Evolutionary conservation across 2,329 filamentous ascomycete species (phyloP).

Genomic region (Sporothrix dimorphospora): DNA sequence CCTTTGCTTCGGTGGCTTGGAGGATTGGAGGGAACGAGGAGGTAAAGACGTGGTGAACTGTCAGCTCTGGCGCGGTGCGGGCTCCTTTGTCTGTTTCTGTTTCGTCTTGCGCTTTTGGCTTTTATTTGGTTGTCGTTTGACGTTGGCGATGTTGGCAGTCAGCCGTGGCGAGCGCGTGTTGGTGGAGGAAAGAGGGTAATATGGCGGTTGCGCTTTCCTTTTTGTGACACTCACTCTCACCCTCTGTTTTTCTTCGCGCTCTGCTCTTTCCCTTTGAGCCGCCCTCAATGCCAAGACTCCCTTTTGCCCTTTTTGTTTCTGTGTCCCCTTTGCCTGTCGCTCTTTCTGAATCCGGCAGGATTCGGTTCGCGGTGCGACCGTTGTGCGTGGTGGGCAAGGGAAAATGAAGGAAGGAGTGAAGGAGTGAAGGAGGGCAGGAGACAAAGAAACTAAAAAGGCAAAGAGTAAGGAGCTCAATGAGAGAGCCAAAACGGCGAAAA

Average conservation of each 20-base stretch:
- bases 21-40: neutral
- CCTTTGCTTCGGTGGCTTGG: neutral
- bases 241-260: conserved; percentile 8
- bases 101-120: neutral
- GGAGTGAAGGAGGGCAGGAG: neutral
- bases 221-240: conserved; percentile 11
- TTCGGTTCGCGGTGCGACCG: conserved; percentile 11
- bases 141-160: conserved; percentile 11
- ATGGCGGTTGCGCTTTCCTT: conserved; percentile 9
- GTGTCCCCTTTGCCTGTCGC: neutral
- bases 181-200: neutral
- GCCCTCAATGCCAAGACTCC: conserved; percentile 13
- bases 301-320: conserved; percentile 6
- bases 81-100: neutral
- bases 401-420: conserved; percentile 11
- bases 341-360: conserved; percentile 11
- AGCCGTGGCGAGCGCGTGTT: neutral
- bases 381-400: neutral
- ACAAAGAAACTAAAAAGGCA: neutral
- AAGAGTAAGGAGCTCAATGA: neutral
- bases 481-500: neutral
- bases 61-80: neutral
- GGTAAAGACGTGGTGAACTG: conserved; percentile 12
- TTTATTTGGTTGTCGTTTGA: neutral
- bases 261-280: conserved; percentile 12